Base-by-base conservation (phyloP, 768 basidiomycete genomes). In the Mycena capillaripes region DNA sequence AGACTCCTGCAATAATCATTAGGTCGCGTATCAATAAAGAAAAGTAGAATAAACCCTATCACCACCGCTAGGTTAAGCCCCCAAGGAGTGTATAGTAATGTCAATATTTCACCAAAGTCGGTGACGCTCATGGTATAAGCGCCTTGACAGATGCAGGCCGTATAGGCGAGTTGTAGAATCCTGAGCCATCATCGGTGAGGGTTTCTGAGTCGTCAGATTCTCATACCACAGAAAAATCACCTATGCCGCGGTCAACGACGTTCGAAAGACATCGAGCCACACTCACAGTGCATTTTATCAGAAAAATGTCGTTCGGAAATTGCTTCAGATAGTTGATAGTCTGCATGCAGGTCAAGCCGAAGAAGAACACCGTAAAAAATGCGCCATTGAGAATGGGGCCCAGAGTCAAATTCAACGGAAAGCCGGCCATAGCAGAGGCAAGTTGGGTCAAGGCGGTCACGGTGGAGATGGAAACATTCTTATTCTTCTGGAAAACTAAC, bases 261-360 rank as follows among this genome's bases (percentile, higher is more conserved):
- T n/a, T 21, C 23, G 38, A 60, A 34, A 17, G 16, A 23, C 17
- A 32, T 50, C 30, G 3, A 61, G 32, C 3, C 25, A 29, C 4
- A 56, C 72, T 23, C 52, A 74, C 72, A 23, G 48, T 48, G 27
- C 38, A 70, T 67, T 70, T 74, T 11, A 66, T 65, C 3, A 60
- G 53, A 1, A 56, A n/a, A 16, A 52, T 25, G 44, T 74, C 72
- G 52, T 74, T 70, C 29, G 73, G 70, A 30, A 48, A 75, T 12
- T 40, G 25, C 57, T 69, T 58, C 48, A 75, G 38, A 27, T 75
- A 75, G n/a, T 64, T 60, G 29, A 71, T 48, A 4, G 61, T 42
- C 36, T 75, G 70, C 73, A 75, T 67, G 65, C 60, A 71, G 16
- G 38, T 62, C 12, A 75, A 10, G 27, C 73, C 70, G 21, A 71